Evolutionary conservation across 2,329 filamentous ascomycete species (phyloP).

Genomic region (Apiospora koreana): DNA sequence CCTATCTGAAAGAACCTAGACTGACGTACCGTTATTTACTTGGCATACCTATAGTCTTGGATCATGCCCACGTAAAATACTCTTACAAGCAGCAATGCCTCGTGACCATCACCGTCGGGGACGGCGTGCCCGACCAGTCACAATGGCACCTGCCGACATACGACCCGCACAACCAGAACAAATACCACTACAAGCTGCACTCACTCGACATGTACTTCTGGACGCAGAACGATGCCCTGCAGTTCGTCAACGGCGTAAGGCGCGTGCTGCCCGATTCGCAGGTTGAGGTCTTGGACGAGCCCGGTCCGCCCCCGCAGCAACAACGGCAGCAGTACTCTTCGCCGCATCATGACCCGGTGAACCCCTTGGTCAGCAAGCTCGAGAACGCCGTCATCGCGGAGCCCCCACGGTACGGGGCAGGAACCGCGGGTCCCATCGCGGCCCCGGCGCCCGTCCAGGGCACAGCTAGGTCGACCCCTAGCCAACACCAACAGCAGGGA

Average conservation of each 20-base stretch:
- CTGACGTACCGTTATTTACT: background rate
- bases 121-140: conserved; percentile 46
- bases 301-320: conserved; percentile 47
- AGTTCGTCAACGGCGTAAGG: conserved; percentile 69
- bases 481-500: background rate
- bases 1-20: background rate
- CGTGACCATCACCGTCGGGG: conserved; percentile 66
- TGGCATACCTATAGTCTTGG: conserved; percentile 53
- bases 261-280: conserved; percentile 63
- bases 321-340: conserved; percentile 34
- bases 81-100: conserved; percentile 74
- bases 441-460: background rate
- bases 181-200: conserved; percentile 78
- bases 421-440: conserved; percentile 17
- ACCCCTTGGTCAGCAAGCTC: conserved; percentile 71
- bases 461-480: background rate
- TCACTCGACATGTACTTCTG: conserved; percentile 79
- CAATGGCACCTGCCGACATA: conserved; percentile 77
- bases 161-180: conserved; percentile 72
- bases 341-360: conserved; percentile 47
- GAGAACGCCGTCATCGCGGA: conserved; percentile 71
- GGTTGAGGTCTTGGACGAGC: conserved; percentile 66
- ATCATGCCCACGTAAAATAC: conserved; percentile 65
- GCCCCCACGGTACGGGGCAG: conserved; percentile 44
- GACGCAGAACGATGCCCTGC: conserved; percentile 70